phyloP scores from a whole-genome alignment of 73 alveolate species.

The Tetrahymena borealis region DNA sequence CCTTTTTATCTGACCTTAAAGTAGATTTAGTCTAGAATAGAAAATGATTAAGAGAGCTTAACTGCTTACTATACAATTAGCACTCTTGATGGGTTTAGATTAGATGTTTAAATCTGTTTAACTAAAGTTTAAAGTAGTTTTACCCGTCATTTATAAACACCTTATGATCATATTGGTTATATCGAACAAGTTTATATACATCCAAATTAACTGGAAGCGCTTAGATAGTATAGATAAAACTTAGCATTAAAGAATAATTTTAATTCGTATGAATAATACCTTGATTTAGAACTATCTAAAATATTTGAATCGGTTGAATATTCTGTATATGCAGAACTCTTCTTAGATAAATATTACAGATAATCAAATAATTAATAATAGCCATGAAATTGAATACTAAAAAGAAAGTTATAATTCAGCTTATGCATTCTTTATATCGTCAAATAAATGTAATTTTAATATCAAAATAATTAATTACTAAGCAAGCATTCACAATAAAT shows the following conservation, averaged over 20 bases:
- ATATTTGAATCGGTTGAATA: not conserved
- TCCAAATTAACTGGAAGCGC: not conserved
- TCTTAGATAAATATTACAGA: not conserved
- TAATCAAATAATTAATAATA: not conserved
- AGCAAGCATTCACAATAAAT: too few relatives aligned
- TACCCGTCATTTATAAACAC: not conserved
- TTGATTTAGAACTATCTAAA: not conserved
- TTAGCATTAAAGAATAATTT: not conserved
- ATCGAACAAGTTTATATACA: not conserved
- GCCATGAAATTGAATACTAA: too few relatives aligned
- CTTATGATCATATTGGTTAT: not conserved
- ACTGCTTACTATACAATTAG: not conserved
- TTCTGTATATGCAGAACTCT: not conserved
- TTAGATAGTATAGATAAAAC: not conserved
- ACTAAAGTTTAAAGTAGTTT: not conserved
- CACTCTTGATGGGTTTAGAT: not conserved
- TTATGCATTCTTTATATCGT: too few relatives aligned
- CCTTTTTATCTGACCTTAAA: not conserved
- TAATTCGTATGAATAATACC: not conserved
- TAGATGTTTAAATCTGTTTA: not conserved
- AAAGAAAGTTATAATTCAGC: too few relatives aligned
- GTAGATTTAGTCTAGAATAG: not conserved
- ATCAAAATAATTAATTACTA: too few relatives aligned
- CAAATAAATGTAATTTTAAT: too few relatives aligned
- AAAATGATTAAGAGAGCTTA: not conserved